Conservation (phyloP, 148 eudicot genomes). For the Cornus suecica region DNA sequence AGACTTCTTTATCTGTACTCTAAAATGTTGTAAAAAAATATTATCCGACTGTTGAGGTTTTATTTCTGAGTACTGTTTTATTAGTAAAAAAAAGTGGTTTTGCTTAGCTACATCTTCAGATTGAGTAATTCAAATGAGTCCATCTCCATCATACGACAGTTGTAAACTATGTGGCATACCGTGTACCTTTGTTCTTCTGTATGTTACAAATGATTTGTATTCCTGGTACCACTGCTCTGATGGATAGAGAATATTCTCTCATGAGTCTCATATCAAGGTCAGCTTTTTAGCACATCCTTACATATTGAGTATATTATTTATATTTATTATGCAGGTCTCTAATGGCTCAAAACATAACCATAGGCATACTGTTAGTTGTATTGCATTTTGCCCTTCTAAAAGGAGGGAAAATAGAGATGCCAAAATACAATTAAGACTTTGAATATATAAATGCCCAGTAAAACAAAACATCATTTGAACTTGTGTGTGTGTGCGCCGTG, state of each 20-base stretch:
- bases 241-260: background rate
- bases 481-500: background rate
- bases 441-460: background rate
- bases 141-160: background rate
- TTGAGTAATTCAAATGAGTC: background rate
- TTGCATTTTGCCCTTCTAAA: background rate
- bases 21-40: too few species aligned
- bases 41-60: background rate
- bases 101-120: background rate
- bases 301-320: background rate
- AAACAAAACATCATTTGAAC: background rate
- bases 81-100: background rate
- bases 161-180: background rate
- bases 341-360: background rate
- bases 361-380: background rate
- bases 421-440: background rate
- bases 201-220: background rate
- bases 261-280: background rate
- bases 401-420: too few species aligned
- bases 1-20: background rate
- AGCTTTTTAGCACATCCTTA: background rate
- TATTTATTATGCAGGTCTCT: background rate
- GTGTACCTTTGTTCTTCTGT: background rate
- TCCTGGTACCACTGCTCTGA: background rate
- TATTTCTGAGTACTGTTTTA: background rate